Conservation (phyloP, 129 eudicot genomes). For the Mikania micrantha region DNA sequence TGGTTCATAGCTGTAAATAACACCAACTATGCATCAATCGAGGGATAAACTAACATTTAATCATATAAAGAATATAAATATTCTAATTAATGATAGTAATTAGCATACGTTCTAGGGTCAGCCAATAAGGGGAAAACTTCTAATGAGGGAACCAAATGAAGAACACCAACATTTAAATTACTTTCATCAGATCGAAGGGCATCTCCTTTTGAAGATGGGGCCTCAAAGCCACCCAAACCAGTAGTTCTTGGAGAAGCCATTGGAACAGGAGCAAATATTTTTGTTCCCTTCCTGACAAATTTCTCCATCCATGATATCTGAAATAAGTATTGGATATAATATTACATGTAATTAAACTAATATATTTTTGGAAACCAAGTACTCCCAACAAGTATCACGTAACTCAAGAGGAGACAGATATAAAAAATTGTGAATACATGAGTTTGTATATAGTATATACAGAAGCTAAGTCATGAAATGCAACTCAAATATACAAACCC, state of each 20-base stretch:
- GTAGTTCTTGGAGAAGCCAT: conserved; percentile 83
- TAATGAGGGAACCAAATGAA: conserved; percentile 83
- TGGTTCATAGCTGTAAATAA: conserved; percentile 76
- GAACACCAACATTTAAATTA: conserved; percentile 86
- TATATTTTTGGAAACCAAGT: not conserved
- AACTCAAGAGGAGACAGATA: conserved; percentile 7
- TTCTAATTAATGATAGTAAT: not conserved
- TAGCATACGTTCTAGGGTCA: conserved; percentile 73
- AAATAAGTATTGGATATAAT: conserved; percentile 16
- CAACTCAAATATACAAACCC: not conserved
- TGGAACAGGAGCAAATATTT: conserved; percentile 98
- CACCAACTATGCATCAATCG: conserved; percentile 4
- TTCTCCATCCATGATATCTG: conserved; percentile 99
- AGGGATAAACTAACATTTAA: not conserved
- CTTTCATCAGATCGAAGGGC: conserved; percentile 81
- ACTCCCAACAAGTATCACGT: not conserved
- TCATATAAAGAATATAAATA: not conserved
- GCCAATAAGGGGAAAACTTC: conserved; percentile 91
- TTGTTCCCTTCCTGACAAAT: conserved; percentile 83
- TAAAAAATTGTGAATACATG: not conserved
- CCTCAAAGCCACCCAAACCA: conserved; percentile 98
- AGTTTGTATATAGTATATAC: not conserved
- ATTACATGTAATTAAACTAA: not conserved
- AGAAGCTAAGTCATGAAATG: not conserved
- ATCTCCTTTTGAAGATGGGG: conserved; percentile 85